These are phyloP conservation scores for Nicotiana tomentosiformis DNA, from an alignment of 257 asterid genomes.

Conservation along the genomic window DNA sequence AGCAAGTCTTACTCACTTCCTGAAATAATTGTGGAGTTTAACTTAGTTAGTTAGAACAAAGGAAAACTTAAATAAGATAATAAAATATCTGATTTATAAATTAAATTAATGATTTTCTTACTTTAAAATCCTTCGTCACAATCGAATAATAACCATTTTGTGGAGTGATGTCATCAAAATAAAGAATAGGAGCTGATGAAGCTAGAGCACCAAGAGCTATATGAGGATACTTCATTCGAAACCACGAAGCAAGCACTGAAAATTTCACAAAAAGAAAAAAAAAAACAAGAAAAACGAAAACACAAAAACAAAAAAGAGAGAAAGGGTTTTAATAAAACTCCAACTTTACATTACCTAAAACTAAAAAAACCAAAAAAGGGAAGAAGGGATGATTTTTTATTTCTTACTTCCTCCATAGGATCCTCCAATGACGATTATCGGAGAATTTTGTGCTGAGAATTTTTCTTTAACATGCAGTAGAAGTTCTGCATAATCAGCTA, in stretches of 20 bases:
- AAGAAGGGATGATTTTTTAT: neutral
- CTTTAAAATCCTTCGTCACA: conserved; percentile 56
- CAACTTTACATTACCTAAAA: neutral
- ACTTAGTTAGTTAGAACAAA: neutral
- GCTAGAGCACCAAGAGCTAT: conserved; percentile 73
- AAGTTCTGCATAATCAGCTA: conserved; percentile 75
- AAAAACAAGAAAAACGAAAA: neutral
- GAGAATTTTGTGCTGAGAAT: conserved; percentile 46
- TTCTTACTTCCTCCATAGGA: conserved; percentile 81
- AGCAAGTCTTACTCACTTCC: conserved; percentile 54
- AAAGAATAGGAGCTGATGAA: conserved; percentile 77
- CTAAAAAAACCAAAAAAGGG: neutral
- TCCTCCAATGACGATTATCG: conserved; percentile 67
- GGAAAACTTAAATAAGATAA: neutral
- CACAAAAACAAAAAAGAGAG: neutral
- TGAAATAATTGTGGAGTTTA: conserved; percentile 9
- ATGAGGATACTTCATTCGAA: conserved; percentile 81
- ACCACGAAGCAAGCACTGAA: conserved; percentile 82
- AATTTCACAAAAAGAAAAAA: neutral
- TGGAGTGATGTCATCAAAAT: conserved; percentile 62
- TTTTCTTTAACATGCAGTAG: conserved; percentile 40
- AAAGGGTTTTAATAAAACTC: neutral
- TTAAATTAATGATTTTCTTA: conserved; percentile 1
- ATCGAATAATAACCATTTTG: conserved; percentile 45
- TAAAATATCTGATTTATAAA: neutral